phyloP scores from a whole-genome alignment of 768 basidiomycete genomes.

The Lactarius evosmus region DNA sequence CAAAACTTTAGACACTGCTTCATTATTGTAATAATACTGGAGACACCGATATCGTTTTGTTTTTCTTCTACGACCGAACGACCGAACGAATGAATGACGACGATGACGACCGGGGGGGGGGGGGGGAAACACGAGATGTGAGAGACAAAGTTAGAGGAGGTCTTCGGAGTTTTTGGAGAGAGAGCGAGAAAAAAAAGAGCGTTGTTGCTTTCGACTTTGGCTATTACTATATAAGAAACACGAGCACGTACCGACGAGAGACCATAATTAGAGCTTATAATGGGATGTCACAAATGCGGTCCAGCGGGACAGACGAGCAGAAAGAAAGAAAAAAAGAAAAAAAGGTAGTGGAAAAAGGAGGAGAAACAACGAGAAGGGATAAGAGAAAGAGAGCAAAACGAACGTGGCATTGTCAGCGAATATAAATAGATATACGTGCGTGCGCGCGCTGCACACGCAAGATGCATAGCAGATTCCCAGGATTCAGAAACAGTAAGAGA shows the following conservation, averaged over 20 bases:
- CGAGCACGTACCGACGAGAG: constrained; percentile 6
- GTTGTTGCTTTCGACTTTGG: constrained; percentile 15
- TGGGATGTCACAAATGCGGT: constrained; percentile 24
- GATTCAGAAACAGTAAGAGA: not conserved
- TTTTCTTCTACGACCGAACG: constrained; percentile 12
- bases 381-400: constrained; percentile 3
- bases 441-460: constrained; percentile 20
- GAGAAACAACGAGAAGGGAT: too few species aligned
- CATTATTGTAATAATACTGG: constrained; percentile 13
- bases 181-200: constrained; percentile 9
- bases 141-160: not conserved
- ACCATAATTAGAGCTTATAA: constrained; percentile 27
- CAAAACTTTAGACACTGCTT: constrained; percentile 10
- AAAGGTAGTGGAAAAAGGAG: not conserved
- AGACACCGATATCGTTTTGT: constrained; percentile 4
- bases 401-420: constrained; percentile 22
- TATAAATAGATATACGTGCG: constrained; percentile 24
- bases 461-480: constrained; percentile 17
- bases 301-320: not conserved
- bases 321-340: not conserved
- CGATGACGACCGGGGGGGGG: not conserved
- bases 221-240: constrained; percentile 17
- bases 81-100: not conserved
- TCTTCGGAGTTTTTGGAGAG: not conserved
- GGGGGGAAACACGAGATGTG: too few species aligned